Base-by-base conservation (phyloP, 202 grass and related monocot genomes). In the Zoysia matrella region DNA sequence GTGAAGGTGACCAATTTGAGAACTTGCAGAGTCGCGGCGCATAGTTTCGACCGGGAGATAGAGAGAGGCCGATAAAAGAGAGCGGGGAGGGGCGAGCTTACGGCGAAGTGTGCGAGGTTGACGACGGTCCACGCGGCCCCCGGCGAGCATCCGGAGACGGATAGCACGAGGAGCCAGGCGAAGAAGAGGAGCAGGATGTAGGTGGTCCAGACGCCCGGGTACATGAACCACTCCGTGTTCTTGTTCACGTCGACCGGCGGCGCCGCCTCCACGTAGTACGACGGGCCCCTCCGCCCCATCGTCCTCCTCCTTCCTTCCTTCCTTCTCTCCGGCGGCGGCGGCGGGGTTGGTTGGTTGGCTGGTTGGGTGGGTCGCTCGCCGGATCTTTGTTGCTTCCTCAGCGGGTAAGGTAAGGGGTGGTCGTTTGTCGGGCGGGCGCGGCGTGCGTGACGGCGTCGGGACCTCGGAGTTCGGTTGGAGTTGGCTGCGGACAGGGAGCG, bases 131-230 rank as follows among this genome's bases (percentile, higher is more conserved):
- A 94, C 5, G 88, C 94, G 7, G 82, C 82, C 5, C 94, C 90
- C 14, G 94, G 89, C 13, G 91, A 90, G 91, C 94, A 97, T 0
- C 80, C 86, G 36, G 87, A 89, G 77, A 97, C 83, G 49, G 94
- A 97, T 77, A 97, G 94, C 51, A 97, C 91, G 66, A 97, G 68
- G 57, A 97, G 85, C 94, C 94, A 97, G n/a, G 88, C 93, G 83
- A 97, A 94, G 78, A 97, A 92, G 74, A 97, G 91, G 52, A 94
- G 88, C 14, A 89, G 84, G 86, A 94, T 94, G 87, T 94, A 94
- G 77, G 84, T 91, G 69, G 92, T 92, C 92, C 92, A 94, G 51
- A 94, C 92, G 8, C 79, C n/a, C n/a, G n/a, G n/a, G n/a, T n/a
- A n/a, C n/a, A n/a, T n/a, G n/a, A n/a, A n/a, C n/a, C n/a, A n/a